Conservation (phyloP, 1,139 yeast genomes). For the Kodamaea sp. region DNA sequence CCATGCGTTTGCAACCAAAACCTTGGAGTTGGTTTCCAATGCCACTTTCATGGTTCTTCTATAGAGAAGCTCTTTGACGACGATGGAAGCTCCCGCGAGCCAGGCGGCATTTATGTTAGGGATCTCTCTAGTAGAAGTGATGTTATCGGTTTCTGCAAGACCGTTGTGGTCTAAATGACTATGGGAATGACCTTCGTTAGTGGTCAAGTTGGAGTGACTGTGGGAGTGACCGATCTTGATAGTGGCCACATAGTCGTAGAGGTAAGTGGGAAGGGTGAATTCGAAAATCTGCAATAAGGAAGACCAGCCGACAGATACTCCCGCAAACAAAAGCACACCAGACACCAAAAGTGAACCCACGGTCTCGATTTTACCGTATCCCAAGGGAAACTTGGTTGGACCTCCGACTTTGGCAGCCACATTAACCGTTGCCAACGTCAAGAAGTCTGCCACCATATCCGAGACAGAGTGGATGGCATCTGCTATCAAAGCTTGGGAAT, state of each 20-base stretch:
- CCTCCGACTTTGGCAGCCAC: conserved; percentile 71
- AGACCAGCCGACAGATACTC: conserved; percentile 88
- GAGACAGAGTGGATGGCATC: conserved; percentile 92
- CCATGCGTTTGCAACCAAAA: conserved; percentile 96
- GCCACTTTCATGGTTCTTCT: conserved; percentile 83
- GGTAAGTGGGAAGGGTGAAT: conserved; percentile 59
- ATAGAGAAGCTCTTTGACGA: conserved; percentile 83
- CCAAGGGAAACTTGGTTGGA: conserved; percentile 67
- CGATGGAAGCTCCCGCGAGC: conserved; percentile 88
- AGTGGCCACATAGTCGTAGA: conserved; percentile 43
- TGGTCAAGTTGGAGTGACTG: conserved; percentile 28
- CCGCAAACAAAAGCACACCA: conserved; percentile 79
- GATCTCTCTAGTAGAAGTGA: conserved; percentile 27
- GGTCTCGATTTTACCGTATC: conserved; percentile 92
- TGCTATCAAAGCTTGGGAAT: conserved; percentile 91
- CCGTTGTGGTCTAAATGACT: conserved; percentile 13
- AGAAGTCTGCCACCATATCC: conserved; percentile 84
- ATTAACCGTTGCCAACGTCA: conserved; percentile 87
- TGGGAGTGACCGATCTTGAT: conserved; percentile 58
- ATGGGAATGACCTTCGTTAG: conserved; percentile 11
- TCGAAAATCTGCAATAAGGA: conserved; percentile 72
- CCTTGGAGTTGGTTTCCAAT: conserved; percentile 74
- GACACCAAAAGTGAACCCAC: conserved; percentile 89
- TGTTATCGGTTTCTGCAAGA: conserved; percentile 2
- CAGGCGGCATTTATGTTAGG: conserved; percentile 92